Evolutionary conservation across 1,139 yeast species (phyloP), one percentile per base, ranked within the genome.

Genomic region (Candida labiduridarum): DNA sequence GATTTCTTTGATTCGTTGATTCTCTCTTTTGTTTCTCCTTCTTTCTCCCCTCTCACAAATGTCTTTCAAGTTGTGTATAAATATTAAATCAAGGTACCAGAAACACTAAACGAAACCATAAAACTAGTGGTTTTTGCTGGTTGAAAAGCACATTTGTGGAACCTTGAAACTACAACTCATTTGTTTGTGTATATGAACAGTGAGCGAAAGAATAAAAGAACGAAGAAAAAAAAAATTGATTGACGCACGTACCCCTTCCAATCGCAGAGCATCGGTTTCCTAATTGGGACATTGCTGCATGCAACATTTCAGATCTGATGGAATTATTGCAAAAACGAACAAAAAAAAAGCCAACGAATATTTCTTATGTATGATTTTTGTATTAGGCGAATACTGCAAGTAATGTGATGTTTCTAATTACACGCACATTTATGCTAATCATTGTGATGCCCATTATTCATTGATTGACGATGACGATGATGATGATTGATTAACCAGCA

Each of bases 261-360:
- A 15, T 16, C 11, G 14, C 15, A 45, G 33, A 38, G 22, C 40
- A 35, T 19, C 43, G 22, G 30, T 35, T 55, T 44, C 56, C 57
- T 49, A 49, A 50, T 54, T 50, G 49, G 57, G 55, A 52, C 34
- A 14, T 29, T 49, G 54, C 49, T 46, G 52, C 55, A 52, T 48
- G 53, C 51, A 49, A 38, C n/a, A 25, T 25, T 25, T 25, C 29
- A 4, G 11, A 35, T 16, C 38, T 15, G 22, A 9, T 10, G 18
- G 18, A 14, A 14, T 9, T 7, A 15, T 14, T 16, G 38, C 29
- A 10, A 11, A 14, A 15, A 16, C 19, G 39, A 35, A 35, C 39
- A 35, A 16, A 14, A 3, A 18, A 36, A 25, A 44, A 48, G 35
- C 14, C 29, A 25, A 6, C 29, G 29, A 9, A 25, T 25, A 9